Evolutionary conservation across 805 yeast genomes (phyloP).

Genomic region (Yamadazyma takamatsuzukensis): DNA sequence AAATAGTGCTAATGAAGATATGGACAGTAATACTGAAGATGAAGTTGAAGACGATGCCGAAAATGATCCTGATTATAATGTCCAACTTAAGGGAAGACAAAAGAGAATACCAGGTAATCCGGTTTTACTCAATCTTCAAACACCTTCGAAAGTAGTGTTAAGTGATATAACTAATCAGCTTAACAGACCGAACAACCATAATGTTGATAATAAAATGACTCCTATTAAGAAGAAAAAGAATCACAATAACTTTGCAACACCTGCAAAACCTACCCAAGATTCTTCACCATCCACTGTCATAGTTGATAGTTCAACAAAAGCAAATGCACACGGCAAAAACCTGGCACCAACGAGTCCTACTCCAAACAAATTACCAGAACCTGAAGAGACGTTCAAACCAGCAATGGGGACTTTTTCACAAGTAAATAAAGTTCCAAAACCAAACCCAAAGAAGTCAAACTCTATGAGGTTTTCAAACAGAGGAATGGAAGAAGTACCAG

Average conservation of each 20-base stretch:
- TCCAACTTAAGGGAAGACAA: constrained; percentile 2
- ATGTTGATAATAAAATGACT: constrained; percentile 3
- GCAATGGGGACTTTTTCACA: constrained; percentile 7
- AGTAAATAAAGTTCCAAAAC: constrained; percentile 1
- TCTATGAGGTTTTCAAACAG: not conserved
- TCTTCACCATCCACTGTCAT: constrained; percentile 44
- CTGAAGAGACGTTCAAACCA: constrained; percentile 3
- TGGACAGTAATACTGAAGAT: constrained; percentile 14
- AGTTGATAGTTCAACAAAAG: constrained; percentile 21
- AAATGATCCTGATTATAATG: constrained; percentile 13
- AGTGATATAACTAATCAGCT: constrained; percentile 21
- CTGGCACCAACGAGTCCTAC: constrained; percentile 34
- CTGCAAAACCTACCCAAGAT: constrained; percentile 27
- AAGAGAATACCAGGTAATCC: too few relatives aligned
- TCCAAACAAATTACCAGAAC: constrained; percentile 23
- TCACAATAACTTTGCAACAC: constrained; percentile 23
- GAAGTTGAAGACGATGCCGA: constrained; percentile 13
- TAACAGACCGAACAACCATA: constrained; percentile 6
- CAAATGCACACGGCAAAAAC: constrained; percentile 1
- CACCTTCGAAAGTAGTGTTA: constrained; percentile 30
- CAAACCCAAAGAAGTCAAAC: not conserved
- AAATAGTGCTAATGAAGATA: constrained; percentile 13
- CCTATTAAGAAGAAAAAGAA: constrained; percentile 4
- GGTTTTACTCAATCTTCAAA: constrained; percentile 17
- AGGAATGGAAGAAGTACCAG: not conserved